phyloP scores from a whole-genome alignment of 345 rosid species.

The Eucalyptus fibrosa region DNA sequence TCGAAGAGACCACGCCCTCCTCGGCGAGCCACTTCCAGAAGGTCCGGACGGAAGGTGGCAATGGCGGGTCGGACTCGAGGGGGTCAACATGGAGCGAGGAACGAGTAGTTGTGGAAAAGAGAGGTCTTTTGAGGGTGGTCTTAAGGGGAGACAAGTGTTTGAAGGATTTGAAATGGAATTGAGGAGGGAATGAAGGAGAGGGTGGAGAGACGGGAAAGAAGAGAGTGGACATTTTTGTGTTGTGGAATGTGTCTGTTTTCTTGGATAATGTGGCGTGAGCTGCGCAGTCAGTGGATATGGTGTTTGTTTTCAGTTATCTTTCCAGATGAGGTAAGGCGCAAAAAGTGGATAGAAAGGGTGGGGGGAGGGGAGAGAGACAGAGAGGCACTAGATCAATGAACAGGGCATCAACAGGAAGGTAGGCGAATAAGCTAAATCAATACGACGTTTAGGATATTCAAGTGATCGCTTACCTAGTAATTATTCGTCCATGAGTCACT shows the following conservation, averaged over 20 bases:
- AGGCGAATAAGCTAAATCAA: background rate
- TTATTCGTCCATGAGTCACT: background rate
- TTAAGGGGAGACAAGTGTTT: background rate
- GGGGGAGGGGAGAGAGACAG: background rate
- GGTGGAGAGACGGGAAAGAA: background rate
- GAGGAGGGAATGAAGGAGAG: background rate
- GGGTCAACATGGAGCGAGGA: background rate
- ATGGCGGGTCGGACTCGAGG: background rate
- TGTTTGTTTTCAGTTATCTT: background rate
- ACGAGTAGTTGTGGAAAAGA: background rate
- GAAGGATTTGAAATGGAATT: background rate
- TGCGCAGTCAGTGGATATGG: background rate
- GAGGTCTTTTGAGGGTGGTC: background rate
- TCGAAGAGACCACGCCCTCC: conserved; percentile 4
- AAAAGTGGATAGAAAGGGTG: background rate
- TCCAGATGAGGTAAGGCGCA: background rate
- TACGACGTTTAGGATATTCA: background rate
- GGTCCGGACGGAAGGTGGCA: background rate
- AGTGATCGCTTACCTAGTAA: background rate
- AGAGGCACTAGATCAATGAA: background rate
- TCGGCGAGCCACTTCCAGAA: conserved; percentile 10
- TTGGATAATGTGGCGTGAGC: background rate
- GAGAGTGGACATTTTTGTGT: background rate
- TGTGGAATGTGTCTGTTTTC: background rate
- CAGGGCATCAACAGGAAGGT: background rate